phyloP scores from a whole-genome alignment of 805 yeast species.

The Spathaspora sp. region DNA sequence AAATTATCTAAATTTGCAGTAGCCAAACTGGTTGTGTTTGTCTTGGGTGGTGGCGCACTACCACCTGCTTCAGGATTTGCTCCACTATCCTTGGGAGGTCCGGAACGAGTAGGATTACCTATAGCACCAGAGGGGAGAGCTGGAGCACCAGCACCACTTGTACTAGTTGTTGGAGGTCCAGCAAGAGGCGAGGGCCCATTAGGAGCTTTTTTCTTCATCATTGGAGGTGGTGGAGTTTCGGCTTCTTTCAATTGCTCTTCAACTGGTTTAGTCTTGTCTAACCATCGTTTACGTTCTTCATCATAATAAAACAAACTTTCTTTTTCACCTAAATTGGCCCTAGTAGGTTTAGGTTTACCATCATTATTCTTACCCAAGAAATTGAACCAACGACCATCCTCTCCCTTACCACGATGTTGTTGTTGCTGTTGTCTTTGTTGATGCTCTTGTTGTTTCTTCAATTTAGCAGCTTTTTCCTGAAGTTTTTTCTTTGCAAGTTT shows the following conservation, averaged over 20 bases:
- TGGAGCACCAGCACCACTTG: constrained; percentile 5
- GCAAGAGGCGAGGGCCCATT: not conserved
- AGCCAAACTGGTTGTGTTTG: constrained; percentile 24
- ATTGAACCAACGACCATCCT: constrained; percentile 52
- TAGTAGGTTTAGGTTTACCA: constrained; percentile 69
- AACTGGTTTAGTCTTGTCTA: constrained; percentile 61
- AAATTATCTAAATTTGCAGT: constrained; percentile 41
- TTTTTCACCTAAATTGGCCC: constrained; percentile 83
- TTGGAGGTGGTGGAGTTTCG: constrained; percentile 69
- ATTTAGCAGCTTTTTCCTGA: constrained; percentile 9
- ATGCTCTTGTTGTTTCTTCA: constrained; percentile 16
- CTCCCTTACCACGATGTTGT: constrained; percentile 5
- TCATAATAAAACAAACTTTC: constrained; percentile 68
- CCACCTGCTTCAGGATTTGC: constrained; percentile 6
- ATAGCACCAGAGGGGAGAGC: constrained; percentile 3
- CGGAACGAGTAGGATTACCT: constrained; percentile 3
- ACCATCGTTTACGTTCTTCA: constrained; percentile 83
- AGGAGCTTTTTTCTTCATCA: constrained; percentile 15
- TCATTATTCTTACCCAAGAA: constrained; percentile 41
- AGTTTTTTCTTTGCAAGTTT: constrained; percentile 27
- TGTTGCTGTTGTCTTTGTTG: constrained; percentile 7
- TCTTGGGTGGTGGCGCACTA: constrained; percentile 5
- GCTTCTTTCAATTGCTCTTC: constrained; percentile 58
- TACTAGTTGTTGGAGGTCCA: constrained; percentile 8
- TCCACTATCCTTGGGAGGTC: constrained; percentile 2